A percentile compares a stretch with the other conserved stretches of the same genome.
Evolutionary conservation across 129 eudicot genomes (phyloP).

Genomic region (Flaveria robusta): DNA sequence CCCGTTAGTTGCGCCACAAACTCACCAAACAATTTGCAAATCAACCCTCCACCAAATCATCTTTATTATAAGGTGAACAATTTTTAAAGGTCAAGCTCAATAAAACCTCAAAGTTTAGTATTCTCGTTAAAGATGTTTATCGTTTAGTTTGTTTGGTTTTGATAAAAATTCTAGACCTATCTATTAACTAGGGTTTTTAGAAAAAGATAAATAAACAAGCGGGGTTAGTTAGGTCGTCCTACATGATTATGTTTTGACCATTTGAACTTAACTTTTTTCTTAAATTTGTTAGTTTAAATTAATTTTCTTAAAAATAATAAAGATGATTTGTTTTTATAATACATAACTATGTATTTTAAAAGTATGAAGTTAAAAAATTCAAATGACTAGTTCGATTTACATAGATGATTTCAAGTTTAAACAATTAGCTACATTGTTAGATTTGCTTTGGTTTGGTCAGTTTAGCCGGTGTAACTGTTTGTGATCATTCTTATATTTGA

Average conservation of each 20-base stretch:
- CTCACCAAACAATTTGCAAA: conserved; percentile 31
- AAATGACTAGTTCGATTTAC: neutral
- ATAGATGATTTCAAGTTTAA: neutral
- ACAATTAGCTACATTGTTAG: neutral
- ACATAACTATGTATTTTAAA: neutral
- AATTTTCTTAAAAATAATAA: too few species aligned
- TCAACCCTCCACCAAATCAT: neutral
- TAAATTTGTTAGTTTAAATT: too few species aligned
- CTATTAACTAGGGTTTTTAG: neutral
- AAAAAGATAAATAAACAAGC: too few species aligned
- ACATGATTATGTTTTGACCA: neutral
- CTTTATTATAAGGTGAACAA: neutral
- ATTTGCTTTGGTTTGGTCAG: neutral
- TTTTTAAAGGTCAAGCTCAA: neutral
- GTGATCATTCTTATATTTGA: neutral
- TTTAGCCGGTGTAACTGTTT: neutral
- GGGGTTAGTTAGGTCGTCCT: neutral
- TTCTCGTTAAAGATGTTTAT: neutral
- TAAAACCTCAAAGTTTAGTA: neutral
- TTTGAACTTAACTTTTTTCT: neutral
- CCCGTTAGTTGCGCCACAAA: conserved; percentile 32
- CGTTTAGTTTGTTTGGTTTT: neutral
- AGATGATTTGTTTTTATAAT: too few species aligned
- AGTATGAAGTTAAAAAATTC: neutral
- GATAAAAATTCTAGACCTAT: neutral